A percentile compares a stretch with the other conserved stretches of the same genome.
These are phyloP conservation scores for Colletotrichum agaves DNA, from an alignment of 2,329 filamentous ascomycete genomes.

Conservation along the genomic window DNA sequence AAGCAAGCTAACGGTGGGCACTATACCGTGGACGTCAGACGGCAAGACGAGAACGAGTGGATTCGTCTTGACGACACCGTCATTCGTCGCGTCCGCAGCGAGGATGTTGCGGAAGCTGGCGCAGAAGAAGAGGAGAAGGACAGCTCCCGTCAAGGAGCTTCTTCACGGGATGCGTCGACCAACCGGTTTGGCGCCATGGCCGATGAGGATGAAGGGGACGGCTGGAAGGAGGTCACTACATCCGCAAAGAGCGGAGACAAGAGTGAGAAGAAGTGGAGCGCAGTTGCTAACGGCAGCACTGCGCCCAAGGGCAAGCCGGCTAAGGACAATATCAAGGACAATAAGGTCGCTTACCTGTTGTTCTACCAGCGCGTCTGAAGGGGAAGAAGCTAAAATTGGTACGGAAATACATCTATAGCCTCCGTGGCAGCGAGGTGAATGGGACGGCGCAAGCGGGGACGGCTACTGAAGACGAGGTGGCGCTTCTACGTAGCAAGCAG, in stretches of 20 bases:
- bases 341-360: constrained; percentile 95
- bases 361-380: constrained; percentile 84
- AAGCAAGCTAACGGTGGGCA: constrained; percentile 96
- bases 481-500: constrained; percentile 1
- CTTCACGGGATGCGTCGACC: constrained; percentile 54
- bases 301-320: constrained; percentile 62
- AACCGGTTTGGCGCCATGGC: constrained; percentile 82
- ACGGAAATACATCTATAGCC: neutral
- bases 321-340: constrained; percentile 81
- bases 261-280: constrained; percentile 80
- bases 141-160: constrained; percentile 68
- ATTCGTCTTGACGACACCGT: constrained; percentile 94
- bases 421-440: neutral
- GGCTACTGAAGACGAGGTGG: neutral
- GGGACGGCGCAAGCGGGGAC: constrained; percentile 6
- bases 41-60: constrained; percentile 96
- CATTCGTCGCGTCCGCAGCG: constrained; percentile 83
- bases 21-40: constrained; percentile 96
- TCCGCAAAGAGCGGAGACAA: constrained; percentile 45
- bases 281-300: constrained; percentile 64
- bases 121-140: constrained; percentile 82
- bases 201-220: constrained; percentile 74
- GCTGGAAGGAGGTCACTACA: constrained; percentile 84
- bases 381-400: constrained; percentile 25
- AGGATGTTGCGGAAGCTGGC: constrained; percentile 89